Evolutionary conservation across 306 rosid species (phyloP), one percentile per base, ranked within the genome.

Genomic region (Glycine soja): DNA sequence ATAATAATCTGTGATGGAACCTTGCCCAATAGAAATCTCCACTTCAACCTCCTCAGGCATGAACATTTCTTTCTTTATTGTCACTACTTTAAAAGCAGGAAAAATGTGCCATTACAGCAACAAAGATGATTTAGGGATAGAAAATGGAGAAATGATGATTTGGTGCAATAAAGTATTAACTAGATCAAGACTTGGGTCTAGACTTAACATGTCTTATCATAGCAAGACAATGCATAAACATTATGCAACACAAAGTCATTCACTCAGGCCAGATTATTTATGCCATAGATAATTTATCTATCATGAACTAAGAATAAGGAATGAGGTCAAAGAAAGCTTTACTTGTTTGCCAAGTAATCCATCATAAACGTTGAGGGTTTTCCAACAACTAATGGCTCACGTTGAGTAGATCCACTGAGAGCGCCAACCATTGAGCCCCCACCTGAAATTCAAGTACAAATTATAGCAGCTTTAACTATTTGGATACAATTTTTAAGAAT

Each of bases 401-500:
- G 97, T 87, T 93, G 99, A 71, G 98, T 92, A 59, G 98, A 95
- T 80, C 97, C 99, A 5, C 72, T 8, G 46, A 95, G 7, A 80
- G 99, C 98, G 40, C 97, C 98, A 76, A 93, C 97, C 99, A 95
- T 93, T 10, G 99, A 92, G 70, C 97, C 99, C 69, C 99, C 99
- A 80, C 99, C 98, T 95, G 90, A 85, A 84, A 83, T 74, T 79
- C 75, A 83, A 79, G 19, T 6, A 65, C 45, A 80, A 15, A 75
- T 61, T 59, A 30, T 57, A 24, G 30, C 30, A 24, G 2, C 30
- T 24, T 24, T 24, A 24, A 24, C 30, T 24, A 24, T 24, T 64
- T 32, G 3, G 14, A 18, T 42, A 51, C 59, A 18, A 70, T 15
- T 70, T 38, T 38, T 24, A 82, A 47, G 52, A 80, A 61, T 78